Base-by-base conservation (phyloP, 139 green algal species). In the Volvox reticuliferus region DNA sequence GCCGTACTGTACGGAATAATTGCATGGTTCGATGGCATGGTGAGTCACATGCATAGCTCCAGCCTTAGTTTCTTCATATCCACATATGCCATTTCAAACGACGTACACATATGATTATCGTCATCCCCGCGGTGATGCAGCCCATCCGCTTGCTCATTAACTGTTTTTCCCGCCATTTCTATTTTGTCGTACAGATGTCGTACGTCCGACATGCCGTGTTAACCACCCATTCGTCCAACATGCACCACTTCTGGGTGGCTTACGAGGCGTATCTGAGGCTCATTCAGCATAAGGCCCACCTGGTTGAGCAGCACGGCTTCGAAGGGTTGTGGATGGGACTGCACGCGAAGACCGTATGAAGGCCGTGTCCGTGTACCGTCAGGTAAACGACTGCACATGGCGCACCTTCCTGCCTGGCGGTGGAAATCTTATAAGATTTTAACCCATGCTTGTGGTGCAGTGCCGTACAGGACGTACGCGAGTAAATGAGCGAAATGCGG, bases 201-300 rank as follows among this genome's bases (percentile, higher is more conserved):
- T 50, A 30, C 21, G 30, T 21, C 30, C 6, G 5, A 32, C 13
- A n/a, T 44, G 22, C 86, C 30, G 20, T 83, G 0, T 9, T 2
- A 37, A 32, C 21, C 44, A 76, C 50, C 17, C 86, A 90, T 69
- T 16, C 71, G 36, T 30, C 67, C 86, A 90, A 90, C 86, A 30
- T 55, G 86, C 86, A 90, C 73, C 86, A 90, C 86, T 90, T 65
- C 50, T 67, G 55, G 71, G 61, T 68, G 36, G 71, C 86, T 21
- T 69, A 73, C 50, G 86, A 90, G 69, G 84, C 84, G 0, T 89
- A 89, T 71, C 84, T 89, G 37, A 67, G 84, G 0, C 84, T 89
- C 32, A n/a, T 89, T 2, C 55, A 84, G 30, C 86, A 90, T 77
- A 75, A 83, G 73, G 86, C 86, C 12, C 86, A 83, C 44, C 19